A percentile compares a stretch with the other conserved stretches of the same genome.
phyloP scores from a whole-genome alignment of 768 basidiomycete species.

The Termitomyces heimii region DNA sequence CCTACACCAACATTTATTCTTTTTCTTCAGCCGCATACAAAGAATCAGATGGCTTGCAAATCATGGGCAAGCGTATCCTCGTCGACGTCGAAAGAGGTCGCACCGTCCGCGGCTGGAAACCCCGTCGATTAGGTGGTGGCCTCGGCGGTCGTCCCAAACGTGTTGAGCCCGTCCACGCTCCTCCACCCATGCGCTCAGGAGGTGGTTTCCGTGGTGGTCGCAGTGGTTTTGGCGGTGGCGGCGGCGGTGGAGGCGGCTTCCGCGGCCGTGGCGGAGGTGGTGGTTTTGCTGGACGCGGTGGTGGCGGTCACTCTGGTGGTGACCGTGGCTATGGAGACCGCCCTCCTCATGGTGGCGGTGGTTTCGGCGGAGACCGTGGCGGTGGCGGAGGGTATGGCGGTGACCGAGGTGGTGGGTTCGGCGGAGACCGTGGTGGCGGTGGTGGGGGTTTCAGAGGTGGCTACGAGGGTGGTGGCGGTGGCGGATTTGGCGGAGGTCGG shows the following conservation, averaged over 20 bases:
- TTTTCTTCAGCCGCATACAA: conserved; percentile 79
- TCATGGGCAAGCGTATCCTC: conserved; percentile 92
- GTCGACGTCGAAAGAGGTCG: conserved; percentile 98
- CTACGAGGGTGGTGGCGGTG: conserved; percentile 32
- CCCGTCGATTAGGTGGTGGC: conserved; percentile 93
- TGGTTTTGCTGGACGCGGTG: conserved; percentile 33
- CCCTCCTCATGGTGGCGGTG: conserved; percentile 28
- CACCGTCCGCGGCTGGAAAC: conserved; percentile 98
- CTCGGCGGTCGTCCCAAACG: conserved; percentile 97
- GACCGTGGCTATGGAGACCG: conserved; percentile 37
- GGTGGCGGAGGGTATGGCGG: conserved; percentile 34
- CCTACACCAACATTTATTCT: background rate
- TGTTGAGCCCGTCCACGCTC: conserved; percentile 35
- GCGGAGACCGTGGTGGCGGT: conserved; percentile 29
- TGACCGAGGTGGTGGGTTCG: conserved; percentile 34
- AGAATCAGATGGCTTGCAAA: conserved; percentile 94
- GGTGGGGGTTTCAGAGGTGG: conserved; percentile 31
- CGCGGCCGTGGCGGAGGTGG: conserved; percentile 34
- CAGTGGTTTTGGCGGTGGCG: conserved; percentile 31
- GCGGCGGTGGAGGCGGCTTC: conserved; percentile 34
- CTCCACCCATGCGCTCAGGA: conserved; percentile 29
- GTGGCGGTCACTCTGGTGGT: conserved; percentile 42
- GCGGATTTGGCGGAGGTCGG: conserved; percentile 24
- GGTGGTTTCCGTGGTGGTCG: conserved; percentile 33
- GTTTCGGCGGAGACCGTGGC: conserved; percentile 28